These are phyloP conservation scores for Russula ochroleuca DNA, from an alignment of 768 basidiomycete species.

Conservation along the genomic window DNA sequence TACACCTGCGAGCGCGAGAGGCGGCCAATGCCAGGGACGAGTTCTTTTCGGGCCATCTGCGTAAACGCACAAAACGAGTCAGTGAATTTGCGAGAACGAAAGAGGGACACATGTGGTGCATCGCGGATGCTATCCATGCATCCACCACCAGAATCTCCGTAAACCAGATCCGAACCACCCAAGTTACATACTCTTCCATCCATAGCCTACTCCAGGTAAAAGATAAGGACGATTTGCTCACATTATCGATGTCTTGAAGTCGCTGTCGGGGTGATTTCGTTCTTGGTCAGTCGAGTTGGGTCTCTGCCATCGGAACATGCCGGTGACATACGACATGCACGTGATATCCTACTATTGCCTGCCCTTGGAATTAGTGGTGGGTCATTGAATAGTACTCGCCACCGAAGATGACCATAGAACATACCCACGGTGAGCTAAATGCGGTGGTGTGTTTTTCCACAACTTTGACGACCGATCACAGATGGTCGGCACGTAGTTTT, in stretches of 20 bases:
- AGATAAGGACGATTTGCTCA: conserved; percentile 36
- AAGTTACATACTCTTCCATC: background rate
- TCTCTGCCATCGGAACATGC: conserved; percentile 16
- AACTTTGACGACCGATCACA: conserved; percentile 18
- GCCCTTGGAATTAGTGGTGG: background rate
- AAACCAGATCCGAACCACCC: conserved; percentile 14
- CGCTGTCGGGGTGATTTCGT: conserved; percentile 32
- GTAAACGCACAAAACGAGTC: conserved; percentile 17
- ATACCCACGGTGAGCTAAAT: conserved; percentile 10
- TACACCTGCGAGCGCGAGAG: conserved; percentile 78
- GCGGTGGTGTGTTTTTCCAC: background rate
- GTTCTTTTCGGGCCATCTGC: conserved; percentile 85
- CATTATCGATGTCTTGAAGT: conserved; percentile 44
- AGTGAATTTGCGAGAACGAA: background rate
- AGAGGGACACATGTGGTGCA: conserved; percentile 29
- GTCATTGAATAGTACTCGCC: background rate
- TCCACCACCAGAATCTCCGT: conserved; percentile 33
- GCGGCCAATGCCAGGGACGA: conserved; percentile 77
- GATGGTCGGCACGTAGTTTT: conserved; percentile 65
- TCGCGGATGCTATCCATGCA: conserved; percentile 36
- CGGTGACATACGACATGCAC: conserved; percentile 5
- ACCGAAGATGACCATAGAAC: conserved; percentile 14
- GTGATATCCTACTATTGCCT: conserved; percentile 10
- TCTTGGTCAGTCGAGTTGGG: conserved; percentile 23
- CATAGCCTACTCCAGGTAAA: background rate